Conservation (phyloP, 306 rosid species). For the Casuarina equisetifolia region DNA sequence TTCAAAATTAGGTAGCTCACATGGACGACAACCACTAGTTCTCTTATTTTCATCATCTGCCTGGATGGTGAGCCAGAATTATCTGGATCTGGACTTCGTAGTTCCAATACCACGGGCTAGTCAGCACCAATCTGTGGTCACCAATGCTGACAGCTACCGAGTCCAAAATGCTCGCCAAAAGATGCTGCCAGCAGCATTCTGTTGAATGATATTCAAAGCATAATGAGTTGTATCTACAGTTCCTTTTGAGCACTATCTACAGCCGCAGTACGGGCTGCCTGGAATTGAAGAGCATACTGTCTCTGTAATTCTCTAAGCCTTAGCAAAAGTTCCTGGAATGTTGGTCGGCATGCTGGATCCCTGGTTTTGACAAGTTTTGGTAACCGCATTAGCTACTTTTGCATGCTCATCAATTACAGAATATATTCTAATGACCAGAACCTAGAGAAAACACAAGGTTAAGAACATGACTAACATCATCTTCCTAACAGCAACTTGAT, state of each 20-base stretch:
- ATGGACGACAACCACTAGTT: conserved; percentile 12
- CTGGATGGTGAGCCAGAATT: conserved; percentile 29
- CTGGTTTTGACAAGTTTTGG: conserved; percentile 44
- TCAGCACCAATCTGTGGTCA: conserved; percentile 7
- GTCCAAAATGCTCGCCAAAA: conserved; percentile 21
- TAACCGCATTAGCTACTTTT: conserved; percentile 10
- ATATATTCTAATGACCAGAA: not conserved
- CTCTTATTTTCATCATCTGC: conserved; percentile 15
- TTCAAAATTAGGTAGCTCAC: conserved; percentile 34
- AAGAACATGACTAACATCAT: not conserved
- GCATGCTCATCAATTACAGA: not conserved
- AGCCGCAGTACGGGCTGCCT: conserved; percentile 63
- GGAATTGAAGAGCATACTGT: conserved; percentile 61
- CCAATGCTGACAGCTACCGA: conserved; percentile 16
- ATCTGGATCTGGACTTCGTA: conserved; percentile 23
- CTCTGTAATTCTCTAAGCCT: conserved; percentile 73
- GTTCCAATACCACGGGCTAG: conserved; percentile 31
- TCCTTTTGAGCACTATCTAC: conserved; percentile 69
- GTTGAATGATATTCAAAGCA: conserved; percentile 28
- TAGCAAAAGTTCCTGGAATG: conserved; percentile 82
- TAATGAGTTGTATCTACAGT: conserved; percentile 34
- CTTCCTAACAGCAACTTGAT: not conserved
- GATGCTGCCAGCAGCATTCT: conserved; percentile 28
- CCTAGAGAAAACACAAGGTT: not conserved
- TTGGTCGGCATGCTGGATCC: conserved; percentile 74